Evolutionary conservation across 2,329 filamentous ascomycete species (phyloP).

Genomic region (Fusarium tanahbumbuense): DNA sequence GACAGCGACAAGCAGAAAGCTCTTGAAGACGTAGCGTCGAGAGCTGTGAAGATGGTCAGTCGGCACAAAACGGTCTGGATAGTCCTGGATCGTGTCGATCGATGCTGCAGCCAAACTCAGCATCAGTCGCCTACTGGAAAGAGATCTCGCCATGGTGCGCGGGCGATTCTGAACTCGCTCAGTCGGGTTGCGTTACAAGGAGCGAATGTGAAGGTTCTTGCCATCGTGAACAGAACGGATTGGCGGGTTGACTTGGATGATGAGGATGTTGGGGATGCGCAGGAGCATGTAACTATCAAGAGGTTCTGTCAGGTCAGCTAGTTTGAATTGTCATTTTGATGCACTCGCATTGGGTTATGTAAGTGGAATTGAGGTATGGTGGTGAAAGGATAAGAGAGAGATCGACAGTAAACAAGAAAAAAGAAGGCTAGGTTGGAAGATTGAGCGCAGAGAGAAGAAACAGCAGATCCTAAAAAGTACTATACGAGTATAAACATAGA

Average conservation of each 20-base stretch:
- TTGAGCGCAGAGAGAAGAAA: no score
- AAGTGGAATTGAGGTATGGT: no score
- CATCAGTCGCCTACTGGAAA: background rate
- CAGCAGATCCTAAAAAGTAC: background rate
- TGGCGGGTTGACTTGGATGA: background rate
- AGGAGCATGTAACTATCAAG: background rate
- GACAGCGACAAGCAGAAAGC: background rate
- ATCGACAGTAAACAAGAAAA: no score
- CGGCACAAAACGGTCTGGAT: background rate
- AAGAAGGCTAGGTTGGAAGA: no score
- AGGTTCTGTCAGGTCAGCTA: background rate
- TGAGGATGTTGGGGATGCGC: background rate
- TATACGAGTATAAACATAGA: background rate
- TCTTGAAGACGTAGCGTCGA: fast-evolving
- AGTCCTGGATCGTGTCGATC: fast-evolving
- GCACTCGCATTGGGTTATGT: no score
- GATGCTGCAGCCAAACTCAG: fast-evolving
- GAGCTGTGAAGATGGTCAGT: background rate
- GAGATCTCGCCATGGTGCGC: fast-evolving
- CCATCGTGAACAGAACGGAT: fast-evolving
- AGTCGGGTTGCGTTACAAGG: fast-evolving
- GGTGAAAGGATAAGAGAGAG: no score
- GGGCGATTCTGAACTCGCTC: background rate
- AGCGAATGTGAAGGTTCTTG: background rate
- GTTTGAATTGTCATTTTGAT: no score